Base-by-base conservation (phyloP, 352 stramenopile genomes). In the Phytophthora melonis region DNA sequence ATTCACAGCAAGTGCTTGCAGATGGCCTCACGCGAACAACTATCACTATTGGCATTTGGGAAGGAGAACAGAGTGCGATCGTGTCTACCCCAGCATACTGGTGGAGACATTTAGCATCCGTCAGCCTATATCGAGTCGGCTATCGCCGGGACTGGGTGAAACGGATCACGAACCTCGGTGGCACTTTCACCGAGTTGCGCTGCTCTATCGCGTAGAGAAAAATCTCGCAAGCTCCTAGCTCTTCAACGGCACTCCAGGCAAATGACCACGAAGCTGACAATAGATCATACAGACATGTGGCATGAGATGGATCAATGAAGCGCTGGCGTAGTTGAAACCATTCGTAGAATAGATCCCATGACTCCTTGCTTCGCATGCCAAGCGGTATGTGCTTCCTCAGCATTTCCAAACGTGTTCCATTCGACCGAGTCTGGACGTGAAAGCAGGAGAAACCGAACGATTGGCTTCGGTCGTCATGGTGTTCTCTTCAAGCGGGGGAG, bases 391-490 rank as follows among this genome's bases (percentile, higher is more conserved):
- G 13, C 39, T 27, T 14, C 32, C n/a, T 25, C 9, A 69, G 23
- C 68, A 74, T 66, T 74, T 41, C 45, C 59, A n/a, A 74, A 74
- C 61, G 61, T 36, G 68, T 63, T 50, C 34, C 34, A 19, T 58
- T 66, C 45, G 43, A 14, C 54, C 53, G 45, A 74, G 23, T 34
- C 27, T 23, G 56, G 36, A 19, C 23, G 11, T 23, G 41, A n/a
- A 49, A 43, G 45, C 61, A 52, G 9, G 18, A 66, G 7, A 36
- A 25, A 32, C 30, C 10, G 41, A 30, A 19, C 3, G n/a, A 18
- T 66, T 19, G 14, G 43, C 53, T 53, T 14, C 54, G 27, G 13
- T 5, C 10, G 16, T 0, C 21, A 77, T 79, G 68, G 54, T 61
- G 47, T 70, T 27, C 25, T 52, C 57, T 63, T 23, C 25, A 32